A percentile compares a stretch with the other conserved stretches of the same genome.
Evolutionary conservation across 1,284 basidiomycete species (phyloP).

Genomic region (Agroathelia rolfsii): DNA sequence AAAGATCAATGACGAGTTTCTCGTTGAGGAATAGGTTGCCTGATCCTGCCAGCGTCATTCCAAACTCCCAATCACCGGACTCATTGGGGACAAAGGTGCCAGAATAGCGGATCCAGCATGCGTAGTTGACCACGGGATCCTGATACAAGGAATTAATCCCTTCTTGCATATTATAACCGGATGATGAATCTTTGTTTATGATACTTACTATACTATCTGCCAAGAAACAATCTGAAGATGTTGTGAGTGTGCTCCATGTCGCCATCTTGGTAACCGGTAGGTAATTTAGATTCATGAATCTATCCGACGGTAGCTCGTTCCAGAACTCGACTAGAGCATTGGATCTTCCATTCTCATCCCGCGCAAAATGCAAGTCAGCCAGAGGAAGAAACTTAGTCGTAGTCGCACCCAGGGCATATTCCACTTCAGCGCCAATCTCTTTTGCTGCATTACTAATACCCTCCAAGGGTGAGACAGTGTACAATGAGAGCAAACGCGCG

Average conservation of each 20-base stretch:
- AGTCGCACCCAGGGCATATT: slow-evolving; percentile 26
- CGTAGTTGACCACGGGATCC: slow-evolving; percentile 22
- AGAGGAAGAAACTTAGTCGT: slow-evolving; percentile 29
- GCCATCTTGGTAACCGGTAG: slow-evolving; percentile 16
- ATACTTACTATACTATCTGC: slow-evolving; percentile 31
- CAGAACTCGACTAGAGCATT: slow-evolving; percentile 34
- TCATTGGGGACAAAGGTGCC: slow-evolving; percentile 31
- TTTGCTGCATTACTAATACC: slow-evolving; percentile 32
- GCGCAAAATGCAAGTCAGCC: slow-evolving; percentile 25
- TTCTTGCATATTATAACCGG: neutral
- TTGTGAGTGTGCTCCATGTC: slow-evolving; percentile 28
- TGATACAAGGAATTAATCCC: slow-evolving; percentile 10
- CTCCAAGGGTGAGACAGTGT: slow-evolving; percentile 38
- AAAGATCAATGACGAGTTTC: slow-evolving; percentile 37
- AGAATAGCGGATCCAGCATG: slow-evolving; percentile 29
- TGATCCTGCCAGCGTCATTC: slow-evolving; percentile 35
- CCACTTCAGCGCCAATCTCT: slow-evolving; percentile 28
- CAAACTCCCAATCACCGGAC: slow-evolving; percentile 37
- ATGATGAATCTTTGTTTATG: slow-evolving; percentile 2
- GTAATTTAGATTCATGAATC: slow-evolving; percentile 21
- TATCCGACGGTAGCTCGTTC: slow-evolving; percentile 27
- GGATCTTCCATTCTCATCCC: slow-evolving; percentile 18
- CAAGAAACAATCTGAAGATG: slow-evolving; percentile 25
- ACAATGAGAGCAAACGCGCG: slow-evolving; percentile 35
- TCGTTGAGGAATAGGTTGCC: slow-evolving; percentile 40